Percentiles rank a stretch among this genome's conserved stretches.
Conservation (phyloP, 306 rosid genomes). For the Begonia masoniana region DNA sequence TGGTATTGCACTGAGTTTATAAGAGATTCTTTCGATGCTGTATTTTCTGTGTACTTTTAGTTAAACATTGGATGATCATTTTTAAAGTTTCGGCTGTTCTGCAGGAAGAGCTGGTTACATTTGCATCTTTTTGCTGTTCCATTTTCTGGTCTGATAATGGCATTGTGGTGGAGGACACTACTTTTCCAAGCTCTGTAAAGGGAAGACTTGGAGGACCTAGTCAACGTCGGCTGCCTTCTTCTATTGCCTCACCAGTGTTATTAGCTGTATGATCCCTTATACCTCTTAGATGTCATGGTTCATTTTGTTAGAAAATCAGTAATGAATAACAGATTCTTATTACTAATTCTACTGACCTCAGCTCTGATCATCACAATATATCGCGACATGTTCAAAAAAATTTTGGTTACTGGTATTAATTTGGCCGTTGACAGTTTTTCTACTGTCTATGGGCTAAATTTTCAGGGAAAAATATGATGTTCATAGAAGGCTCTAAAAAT, state of each 20-base stretch:
- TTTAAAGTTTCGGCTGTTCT: constrained; percentile 8
- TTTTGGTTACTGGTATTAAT: too few relatives aligned
- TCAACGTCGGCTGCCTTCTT: constrained; percentile 75
- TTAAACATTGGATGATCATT: too few relatives aligned
- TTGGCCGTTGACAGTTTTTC: too few relatives aligned
- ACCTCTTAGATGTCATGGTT: constrained; percentile 11
- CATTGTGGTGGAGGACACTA: constrained; percentile 21
- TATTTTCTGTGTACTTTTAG: constrained; percentile 3
- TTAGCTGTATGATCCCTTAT: constrained; percentile 54
- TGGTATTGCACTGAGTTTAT: constrained; percentile 40
- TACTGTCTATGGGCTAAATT: too few relatives aligned
- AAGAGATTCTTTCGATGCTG: constrained; percentile 3
- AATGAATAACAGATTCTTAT: too few relatives aligned
- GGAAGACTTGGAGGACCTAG: constrained; percentile 99
- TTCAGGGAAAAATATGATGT: too few relatives aligned
- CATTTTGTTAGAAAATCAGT: not conserved
- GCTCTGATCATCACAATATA: too few relatives aligned
- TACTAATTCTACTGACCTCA: too few relatives aligned
- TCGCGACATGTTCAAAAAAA: too few relatives aligned
- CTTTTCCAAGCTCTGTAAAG: constrained; percentile 68
- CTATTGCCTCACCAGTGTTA: constrained; percentile 51
- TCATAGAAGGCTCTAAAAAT: too few relatives aligned
- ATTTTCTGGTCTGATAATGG: constrained; percentile 41
- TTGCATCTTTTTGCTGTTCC: constrained; percentile 51
- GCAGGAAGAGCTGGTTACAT: constrained; percentile 70